Evolutionary conservation across 148 eudicot species (phyloP).

Genomic region (Rhododendron ovatum): DNA sequence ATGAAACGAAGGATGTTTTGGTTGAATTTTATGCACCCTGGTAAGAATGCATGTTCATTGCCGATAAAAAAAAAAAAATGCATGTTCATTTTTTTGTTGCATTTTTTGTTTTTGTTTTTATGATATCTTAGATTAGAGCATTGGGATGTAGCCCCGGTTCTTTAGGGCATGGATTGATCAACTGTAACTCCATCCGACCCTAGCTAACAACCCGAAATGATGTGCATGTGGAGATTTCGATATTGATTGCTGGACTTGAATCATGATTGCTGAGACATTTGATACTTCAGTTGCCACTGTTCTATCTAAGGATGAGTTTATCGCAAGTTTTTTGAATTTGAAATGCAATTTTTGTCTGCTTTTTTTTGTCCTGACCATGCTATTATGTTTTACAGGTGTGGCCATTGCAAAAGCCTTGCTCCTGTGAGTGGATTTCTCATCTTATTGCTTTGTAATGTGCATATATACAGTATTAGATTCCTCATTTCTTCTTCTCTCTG

Average conservation of each 20-base stretch:
- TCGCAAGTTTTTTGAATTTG: background rate
- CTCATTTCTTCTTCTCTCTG: slow-evolving; percentile 11
- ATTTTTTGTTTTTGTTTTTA: background rate
- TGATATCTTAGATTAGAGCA: background rate
- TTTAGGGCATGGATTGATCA: background rate
- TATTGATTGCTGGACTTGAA: background rate
- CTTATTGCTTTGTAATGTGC: background rate
- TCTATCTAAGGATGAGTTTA: background rate
- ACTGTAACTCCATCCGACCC: background rate
- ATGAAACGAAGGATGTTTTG: slow-evolving; percentile 75
- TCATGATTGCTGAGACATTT: background rate
- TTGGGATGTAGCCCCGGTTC: background rate
- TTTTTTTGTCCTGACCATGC: slow-evolving; percentile 10
- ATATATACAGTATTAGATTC: background rate
- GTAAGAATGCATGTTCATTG: slow-evolving; percentile 30
- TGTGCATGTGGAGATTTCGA: background rate
- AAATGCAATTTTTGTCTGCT: background rate
- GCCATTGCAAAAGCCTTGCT: slow-evolving; percentile 96
- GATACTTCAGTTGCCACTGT: background rate
- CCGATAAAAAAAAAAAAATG: too few relatives aligned
- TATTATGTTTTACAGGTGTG: slow-evolving; percentile 64
- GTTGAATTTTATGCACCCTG: slow-evolving; percentile 98
- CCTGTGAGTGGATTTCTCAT: slow-evolving; percentile 55
- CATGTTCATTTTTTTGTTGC: background rate
- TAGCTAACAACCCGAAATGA: background rate